These are phyloP conservation scores for Dryadomyces quercus-mongolicae DNA, from an alignment of 2,329 filamentous ascomycete genomes.

Conservation along the genomic window DNA sequence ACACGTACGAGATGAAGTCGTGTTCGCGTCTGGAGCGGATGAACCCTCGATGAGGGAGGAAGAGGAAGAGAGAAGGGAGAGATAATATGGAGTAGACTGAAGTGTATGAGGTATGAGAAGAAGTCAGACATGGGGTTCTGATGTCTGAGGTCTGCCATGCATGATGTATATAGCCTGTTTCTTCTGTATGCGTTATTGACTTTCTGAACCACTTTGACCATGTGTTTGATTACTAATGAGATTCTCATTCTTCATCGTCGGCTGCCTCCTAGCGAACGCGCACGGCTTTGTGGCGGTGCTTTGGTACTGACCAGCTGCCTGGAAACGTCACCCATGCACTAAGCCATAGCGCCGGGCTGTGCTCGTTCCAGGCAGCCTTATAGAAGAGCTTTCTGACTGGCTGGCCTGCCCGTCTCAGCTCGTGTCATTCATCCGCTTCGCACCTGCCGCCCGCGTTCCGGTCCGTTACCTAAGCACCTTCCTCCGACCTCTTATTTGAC, in stretches of 20 bases:
- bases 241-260: no score
- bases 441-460: background rate
- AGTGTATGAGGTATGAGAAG: background rate
- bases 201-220: no score
- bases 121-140: background rate
- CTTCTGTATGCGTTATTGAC: background rate
- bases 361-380: background rate
- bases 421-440: no score
- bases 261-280: no score
- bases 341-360: background rate
- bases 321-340: background rate
- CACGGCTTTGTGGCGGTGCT: no score
- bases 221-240: no score
- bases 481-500: background rate
- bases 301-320: background rate
- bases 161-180: background rate
- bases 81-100: no score
- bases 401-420: background rate
- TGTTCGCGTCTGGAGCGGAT: slow-evolving; percentile 39
- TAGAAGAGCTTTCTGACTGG: background rate
- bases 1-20: slow-evolving; percentile 35
- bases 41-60: slow-evolving; percentile 11
- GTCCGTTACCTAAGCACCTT: background rate
- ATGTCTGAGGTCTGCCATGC: background rate
- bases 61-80: background rate